Evolutionary conservation across 495 filamentous ascomycete species (phyloP).

Genomic region (Astrocystis sublimbata): DNA sequence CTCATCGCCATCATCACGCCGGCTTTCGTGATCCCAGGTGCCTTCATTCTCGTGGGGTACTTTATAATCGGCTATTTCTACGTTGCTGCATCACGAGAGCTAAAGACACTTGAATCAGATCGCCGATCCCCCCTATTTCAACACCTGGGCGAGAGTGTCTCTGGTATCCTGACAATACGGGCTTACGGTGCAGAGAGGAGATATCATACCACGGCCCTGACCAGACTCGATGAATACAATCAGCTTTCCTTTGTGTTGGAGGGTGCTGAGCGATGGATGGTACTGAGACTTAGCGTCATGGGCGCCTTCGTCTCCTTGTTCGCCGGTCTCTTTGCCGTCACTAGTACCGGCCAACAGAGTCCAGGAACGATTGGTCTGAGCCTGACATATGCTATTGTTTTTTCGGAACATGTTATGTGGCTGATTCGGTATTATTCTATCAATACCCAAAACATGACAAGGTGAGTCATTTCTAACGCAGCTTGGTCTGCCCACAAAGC

Average conservation of each 20-base stretch:
- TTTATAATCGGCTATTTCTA: background rate
- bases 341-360: background rate
- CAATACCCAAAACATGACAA: background rate
- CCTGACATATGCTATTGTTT: background rate
- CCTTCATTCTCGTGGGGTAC: background rate
- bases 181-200: background rate
- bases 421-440: background rate
- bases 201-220: background rate
- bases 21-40: background rate
- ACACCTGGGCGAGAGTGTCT: background rate
- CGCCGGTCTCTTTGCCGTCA: background rate
- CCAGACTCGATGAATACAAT: background rate
- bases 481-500: background rate
- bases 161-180: background rate
- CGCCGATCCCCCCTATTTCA: background rate
- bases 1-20: background rate
- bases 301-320: background rate
- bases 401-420: background rate
- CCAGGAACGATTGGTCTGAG: background rate
- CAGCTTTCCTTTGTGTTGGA: background rate
- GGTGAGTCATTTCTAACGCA: background rate
- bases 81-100: background rate
- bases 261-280: background rate
- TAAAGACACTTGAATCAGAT: background rate
- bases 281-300: no score